A percentile compares a stretch with the other conserved stretches of the same genome.
These are phyloP conservation scores for Coemansia sp. DNA, from an alignment of 192 early-diverging fungal species.

Conservation along the genomic window DNA sequence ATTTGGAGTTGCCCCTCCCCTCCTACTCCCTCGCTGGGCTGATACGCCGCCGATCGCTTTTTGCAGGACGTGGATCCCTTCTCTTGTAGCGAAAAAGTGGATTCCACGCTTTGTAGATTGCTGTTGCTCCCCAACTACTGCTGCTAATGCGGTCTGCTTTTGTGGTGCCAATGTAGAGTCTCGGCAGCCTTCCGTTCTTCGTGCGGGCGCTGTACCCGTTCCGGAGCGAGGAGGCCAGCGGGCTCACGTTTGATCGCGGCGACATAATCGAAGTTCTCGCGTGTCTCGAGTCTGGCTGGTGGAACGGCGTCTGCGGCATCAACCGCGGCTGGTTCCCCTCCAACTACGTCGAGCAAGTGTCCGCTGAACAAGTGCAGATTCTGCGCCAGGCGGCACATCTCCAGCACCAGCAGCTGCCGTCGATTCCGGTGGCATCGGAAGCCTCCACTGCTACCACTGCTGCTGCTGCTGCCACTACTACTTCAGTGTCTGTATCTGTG, in stretches of 20 bases:
- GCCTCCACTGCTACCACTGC: not conserved
- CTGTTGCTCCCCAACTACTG: not conserved
- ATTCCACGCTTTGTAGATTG: not conserved
- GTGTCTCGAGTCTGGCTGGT: slow-evolving; percentile 93
- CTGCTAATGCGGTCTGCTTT: not conserved
- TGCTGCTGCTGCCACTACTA: slow-evolving; percentile 15
- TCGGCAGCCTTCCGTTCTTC: slow-evolving; percentile 42
- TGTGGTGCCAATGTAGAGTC: slow-evolving; percentile 17
- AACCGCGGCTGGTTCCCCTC: slow-evolving; percentile 89
- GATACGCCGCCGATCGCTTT: not conserved
- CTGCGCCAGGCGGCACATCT: slow-evolving; percentile 38
- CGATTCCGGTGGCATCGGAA: not conserved
- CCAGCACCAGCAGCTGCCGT: slow-evolving; percentile 7
- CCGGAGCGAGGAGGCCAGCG: slow-evolving; percentile 70
- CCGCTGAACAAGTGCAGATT: slow-evolving; percentile 55
- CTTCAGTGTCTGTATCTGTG: slow-evolving; percentile 29
- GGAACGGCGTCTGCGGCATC: slow-evolving; percentile 84
- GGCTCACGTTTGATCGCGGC: slow-evolving; percentile 78
- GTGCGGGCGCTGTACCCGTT: slow-evolving; percentile 88
- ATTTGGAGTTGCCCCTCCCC: not conserved
- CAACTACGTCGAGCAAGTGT: slow-evolving; percentile 72
- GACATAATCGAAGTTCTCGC: slow-evolving; percentile 89
- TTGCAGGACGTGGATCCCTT: not conserved
- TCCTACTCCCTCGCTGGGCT: not conserved
- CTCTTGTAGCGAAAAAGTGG: not conserved